These are phyloP conservation scores for Arxiozyma telluris DNA, from an alignment of 1,139 yeast genomes.

Conservation along the genomic window DNA sequence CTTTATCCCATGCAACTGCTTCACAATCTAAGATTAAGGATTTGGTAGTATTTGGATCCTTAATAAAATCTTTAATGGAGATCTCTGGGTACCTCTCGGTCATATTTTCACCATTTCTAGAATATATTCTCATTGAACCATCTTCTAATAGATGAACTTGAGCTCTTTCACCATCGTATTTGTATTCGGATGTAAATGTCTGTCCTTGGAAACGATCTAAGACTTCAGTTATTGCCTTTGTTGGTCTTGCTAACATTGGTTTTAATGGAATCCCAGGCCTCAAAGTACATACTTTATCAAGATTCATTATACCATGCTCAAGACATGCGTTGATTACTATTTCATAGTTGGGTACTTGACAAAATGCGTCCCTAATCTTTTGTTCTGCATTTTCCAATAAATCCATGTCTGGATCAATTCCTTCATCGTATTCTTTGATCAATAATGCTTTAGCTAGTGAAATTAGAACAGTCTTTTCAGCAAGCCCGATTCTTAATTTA, in stretches of 20 bases:
- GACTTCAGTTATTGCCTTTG: constrained; percentile 83
- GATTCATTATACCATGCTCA: constrained; percentile 54
- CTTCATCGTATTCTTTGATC: constrained; percentile 41
- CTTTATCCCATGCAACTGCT: constrained; percentile 97
- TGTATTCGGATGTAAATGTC: constrained; percentile 88
- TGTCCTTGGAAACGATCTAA: constrained; percentile 80
- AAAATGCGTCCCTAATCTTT: constrained; percentile 71
- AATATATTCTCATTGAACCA: constrained; percentile 69
- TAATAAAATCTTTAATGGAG: constrained; percentile 54
- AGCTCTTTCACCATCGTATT: constrained; percentile 96
- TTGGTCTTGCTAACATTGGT: constrained; percentile 98
- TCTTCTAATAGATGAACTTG: constrained; percentile 71
- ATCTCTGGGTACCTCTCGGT: constrained; percentile 92
- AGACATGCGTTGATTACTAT: constrained; percentile 58
- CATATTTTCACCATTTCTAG: constrained; percentile 96
- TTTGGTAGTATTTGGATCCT: constrained; percentile 31
- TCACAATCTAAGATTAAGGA: constrained; percentile 85
- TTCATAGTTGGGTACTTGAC: constrained; percentile 88
- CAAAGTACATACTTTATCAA: constrained; percentile 61
- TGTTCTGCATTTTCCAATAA: constrained; percentile 61
- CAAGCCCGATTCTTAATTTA: constrained; percentile 83
- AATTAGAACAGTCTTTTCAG: constrained; percentile 82
- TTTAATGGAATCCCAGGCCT: constrained; percentile 92
- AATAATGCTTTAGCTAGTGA: constrained; percentile 79
- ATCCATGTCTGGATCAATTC: constrained; percentile 20